Base-by-base conservation (phyloP, 352 stramenopile genomes). In the Pseudoperonospora humuli region DNA sequence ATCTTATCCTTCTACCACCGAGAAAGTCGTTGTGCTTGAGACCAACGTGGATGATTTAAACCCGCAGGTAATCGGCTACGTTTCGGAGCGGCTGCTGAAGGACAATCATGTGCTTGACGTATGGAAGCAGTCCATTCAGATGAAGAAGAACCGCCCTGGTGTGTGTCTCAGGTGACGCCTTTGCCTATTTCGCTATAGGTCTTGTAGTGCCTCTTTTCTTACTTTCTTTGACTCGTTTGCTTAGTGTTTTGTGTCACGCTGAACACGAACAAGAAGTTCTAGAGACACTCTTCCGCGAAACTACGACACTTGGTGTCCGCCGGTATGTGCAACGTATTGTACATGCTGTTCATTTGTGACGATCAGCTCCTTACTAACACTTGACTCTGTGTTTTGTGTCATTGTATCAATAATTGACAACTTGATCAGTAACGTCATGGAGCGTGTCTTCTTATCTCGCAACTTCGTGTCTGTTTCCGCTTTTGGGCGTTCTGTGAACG, bases 11-110 rank as follows among this genome's bases (percentile, higher is more conserved):
- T 54, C 46, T 42, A 31, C 34, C 6, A 46, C 59, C 7, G 72
- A 89, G 33, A 54, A 71, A 45, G 67, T 96, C 15, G 61, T 75
- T 18, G 66, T 95, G 24, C 57, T 96, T 27, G 83, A 96, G 63
- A 89, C 84, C 42, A 96, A 96, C 54, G 29, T 96, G 42, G 87
- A 96, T 67, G 87, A 96, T 60, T 66, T 95, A 46, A 95, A 90
- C 37, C 80, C 80, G 17, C 80, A 93, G 56, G 66, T 87, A 31
- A 59, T 92, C 18, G 83, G 80, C 19, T 89, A 84, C 53, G 57
- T 95, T 4, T 75, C 72, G 10, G 77, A 90, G 54, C 55, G 61
- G 19, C 38, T 95, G 45, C 57, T 96, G n/a, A 48, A 43, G 14
- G 48, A 62, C 6, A 63, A 72, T 5, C 43, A 63, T n/a, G 84